phyloP scores from a whole-genome alignment of 2,329 filamentous ascomycete species.

The Pseudonectria foliicola region DNA sequence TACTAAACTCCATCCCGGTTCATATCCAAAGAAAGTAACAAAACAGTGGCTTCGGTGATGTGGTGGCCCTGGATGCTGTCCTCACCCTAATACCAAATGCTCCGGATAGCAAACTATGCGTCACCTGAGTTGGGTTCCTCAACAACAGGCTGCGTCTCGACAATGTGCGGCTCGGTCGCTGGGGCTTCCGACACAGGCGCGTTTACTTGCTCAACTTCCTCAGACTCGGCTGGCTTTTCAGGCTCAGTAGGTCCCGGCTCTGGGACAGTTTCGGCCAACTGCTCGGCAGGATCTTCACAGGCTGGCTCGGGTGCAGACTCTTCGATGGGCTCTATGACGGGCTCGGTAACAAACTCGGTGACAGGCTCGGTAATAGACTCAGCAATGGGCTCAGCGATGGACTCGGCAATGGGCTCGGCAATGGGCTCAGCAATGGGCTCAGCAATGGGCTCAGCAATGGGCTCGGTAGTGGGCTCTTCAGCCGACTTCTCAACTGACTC shows the following conservation, averaged over 20 bases:
- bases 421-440: slow-evolving; percentile 41
- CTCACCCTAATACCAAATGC: neutral
- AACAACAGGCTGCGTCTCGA: too few relatives aligned
- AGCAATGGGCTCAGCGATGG: slow-evolving; percentile 22
- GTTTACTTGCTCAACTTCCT: slow-evolving; percentile 6
- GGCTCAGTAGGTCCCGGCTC: neutral
- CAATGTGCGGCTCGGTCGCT: neutral
- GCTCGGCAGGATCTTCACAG: slow-evolving; percentile 1
- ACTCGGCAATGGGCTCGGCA: slow-evolving; percentile 37
- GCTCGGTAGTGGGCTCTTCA: slow-evolving; percentile 10
- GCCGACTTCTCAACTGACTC: slow-evolving; percentile 2
- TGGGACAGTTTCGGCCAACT: neutral
- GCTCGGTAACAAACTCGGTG: slow-evolving; percentile 3
- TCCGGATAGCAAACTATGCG: neutral
- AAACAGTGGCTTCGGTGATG: neutral
- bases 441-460: slow-evolving; percentile 16
- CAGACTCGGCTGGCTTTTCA: neutral
- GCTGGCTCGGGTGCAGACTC: slow-evolving; percentile 1
- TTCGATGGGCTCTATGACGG: neutral
- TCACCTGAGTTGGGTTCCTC: too few relatives aligned
- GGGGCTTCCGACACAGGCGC: slow-evolving; percentile 10
- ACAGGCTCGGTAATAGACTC: slow-evolving; percentile 7
- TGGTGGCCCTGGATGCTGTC: neutral
- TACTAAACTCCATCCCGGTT: too few relatives aligned
- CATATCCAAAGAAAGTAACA: too few relatives aligned